Conservation (phyloP, 2,329 filamentous ascomycete species). For the Talaromyces sp. region DNA sequence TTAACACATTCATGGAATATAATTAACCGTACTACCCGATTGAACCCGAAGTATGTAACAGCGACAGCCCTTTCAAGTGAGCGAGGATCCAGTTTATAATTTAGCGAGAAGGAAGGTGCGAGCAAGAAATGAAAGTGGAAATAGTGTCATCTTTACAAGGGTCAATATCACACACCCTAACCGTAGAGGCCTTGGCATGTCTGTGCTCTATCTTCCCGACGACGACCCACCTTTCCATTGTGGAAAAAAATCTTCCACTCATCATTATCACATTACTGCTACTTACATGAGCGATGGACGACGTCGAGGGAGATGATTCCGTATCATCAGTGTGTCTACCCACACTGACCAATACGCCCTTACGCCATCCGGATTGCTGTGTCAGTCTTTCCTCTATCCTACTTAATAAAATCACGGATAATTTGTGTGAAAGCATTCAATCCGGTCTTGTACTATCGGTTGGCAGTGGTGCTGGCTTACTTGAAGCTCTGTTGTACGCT, state of each 20-base stretch:
- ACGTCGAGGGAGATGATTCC: neutral
- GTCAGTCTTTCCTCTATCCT: conserved; percentile 2
- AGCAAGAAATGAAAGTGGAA: neutral
- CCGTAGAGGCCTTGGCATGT: neutral
- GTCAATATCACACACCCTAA: neutral
- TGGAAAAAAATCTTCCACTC: neutral
- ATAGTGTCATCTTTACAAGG: neutral
- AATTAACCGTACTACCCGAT: neutral
- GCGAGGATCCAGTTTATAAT: neutral
- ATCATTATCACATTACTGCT: neutral
- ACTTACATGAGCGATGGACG: neutral
- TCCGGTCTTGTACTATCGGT: conserved; percentile 7
- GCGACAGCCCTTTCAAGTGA: neutral
- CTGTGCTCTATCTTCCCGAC: neutral
- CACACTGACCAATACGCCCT: neutral
- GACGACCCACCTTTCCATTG: neutral
- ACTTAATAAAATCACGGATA: neutral
- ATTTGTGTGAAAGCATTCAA: neutral
- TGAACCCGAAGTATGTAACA: neutral
- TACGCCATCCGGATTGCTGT: conserved; percentile 9
- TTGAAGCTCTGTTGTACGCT: conserved; percentile 4
- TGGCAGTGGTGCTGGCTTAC: conserved; percentile 8
- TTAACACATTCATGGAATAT: neutral
- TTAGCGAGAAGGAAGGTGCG: neutral
- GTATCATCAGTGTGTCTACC: neutral